A percentile compares a stretch with the other conserved stretches of the same genome.
phyloP scores from a whole-genome alignment of 257 asterid genomes.

The Capsicum chinense region DNA sequence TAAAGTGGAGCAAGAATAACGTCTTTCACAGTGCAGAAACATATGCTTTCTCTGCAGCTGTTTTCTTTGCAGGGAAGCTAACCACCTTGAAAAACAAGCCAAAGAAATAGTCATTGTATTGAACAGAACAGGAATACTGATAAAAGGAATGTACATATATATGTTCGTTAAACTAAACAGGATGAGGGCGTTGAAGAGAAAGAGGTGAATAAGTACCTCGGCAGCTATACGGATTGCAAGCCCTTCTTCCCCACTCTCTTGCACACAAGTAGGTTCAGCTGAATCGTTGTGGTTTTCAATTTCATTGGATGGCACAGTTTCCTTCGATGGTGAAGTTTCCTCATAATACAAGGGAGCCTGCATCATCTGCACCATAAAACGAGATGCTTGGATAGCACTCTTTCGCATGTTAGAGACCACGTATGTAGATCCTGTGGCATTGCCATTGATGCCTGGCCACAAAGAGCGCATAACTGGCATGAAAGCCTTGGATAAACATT shows the following conservation, averaged over 20 bases:
- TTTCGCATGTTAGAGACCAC: constrained; percentile 81
- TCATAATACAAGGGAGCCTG: constrained; percentile 68
- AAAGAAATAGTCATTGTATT: constrained; percentile 34
- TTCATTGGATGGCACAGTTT: constrained; percentile 26
- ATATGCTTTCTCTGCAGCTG: constrained; percentile 83
- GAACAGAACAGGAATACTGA: neutral
- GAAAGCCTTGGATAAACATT: constrained; percentile 76
- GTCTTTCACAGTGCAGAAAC: constrained; percentile 68
- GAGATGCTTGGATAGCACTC: constrained; percentile 92
- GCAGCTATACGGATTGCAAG: constrained; percentile 81
- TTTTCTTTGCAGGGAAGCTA: constrained; percentile 67
- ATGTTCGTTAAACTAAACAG: neutral
- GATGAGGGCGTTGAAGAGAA: neutral
- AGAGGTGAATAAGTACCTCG: constrained; percentile 58
- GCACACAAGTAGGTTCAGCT: constrained; percentile 45
- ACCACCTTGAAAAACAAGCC: constrained; percentile 54
- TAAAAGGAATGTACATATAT: neutral
- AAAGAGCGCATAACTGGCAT: constrained; percentile 75
- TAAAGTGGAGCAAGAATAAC: constrained; percentile 70
- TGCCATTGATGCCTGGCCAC: constrained; percentile 93
- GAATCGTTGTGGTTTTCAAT: constrained; percentile 41
- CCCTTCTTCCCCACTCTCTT: constrained; percentile 89
- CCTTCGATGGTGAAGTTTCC: constrained; percentile 43
- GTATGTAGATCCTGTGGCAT: constrained; percentile 55
- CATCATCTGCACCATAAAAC: constrained; percentile 95